Evolutionary conservation across 371 early-diverging fungal genomes (phyloP), one percentile per base, ranked within the genome.

Genomic region (Phascolomyces articulosus): DNA sequence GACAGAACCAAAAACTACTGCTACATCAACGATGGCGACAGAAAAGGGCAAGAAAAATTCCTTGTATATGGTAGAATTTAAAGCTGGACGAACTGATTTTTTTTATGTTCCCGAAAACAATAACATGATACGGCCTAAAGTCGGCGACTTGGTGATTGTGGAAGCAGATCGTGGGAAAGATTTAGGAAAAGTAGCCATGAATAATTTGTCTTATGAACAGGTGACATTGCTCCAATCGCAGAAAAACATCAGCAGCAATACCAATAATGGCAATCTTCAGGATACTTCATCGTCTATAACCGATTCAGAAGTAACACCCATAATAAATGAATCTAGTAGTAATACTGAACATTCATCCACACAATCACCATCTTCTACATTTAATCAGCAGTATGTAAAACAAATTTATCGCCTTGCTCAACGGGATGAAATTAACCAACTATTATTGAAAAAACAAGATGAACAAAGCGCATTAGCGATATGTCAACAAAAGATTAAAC

Each of bases 161-260:
- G 98, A 98, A 75, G 98, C 96, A 4, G 98, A 98, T 73, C 92
- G 98, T 55, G 98, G 98, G 51, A 93, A 94, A 63, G 98, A 97
- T 71, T 78, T 98, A 21, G 98, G 98, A 28, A 91, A 93, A 62
- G 89, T 97, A 53, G 88, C 88, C 15, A 85, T 87, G 54, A 90
- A 92, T 68, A 48, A 59, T 27, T 58, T 73, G 44, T 55, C 54
- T 16, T 20, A 40, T 23, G 68, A 71, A 4, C 64, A 71, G 41
- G 60, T 71, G 82, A 84, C 63, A 0, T 23, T 59, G 34, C 55
- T 58, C 13, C 68, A 55, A 26, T 40, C 58, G 18, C 56, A 67
- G 41, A 56, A 62, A 23, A 44, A 7, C 38, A 55, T 26, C 38
- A 56, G 2, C 40, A 55, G 44, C 34, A 57, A 24, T 51, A 16